phyloP scores from a whole-genome alignment of 1,284 basidiomycete species.

The Apiotrichum gracile region DNA sequence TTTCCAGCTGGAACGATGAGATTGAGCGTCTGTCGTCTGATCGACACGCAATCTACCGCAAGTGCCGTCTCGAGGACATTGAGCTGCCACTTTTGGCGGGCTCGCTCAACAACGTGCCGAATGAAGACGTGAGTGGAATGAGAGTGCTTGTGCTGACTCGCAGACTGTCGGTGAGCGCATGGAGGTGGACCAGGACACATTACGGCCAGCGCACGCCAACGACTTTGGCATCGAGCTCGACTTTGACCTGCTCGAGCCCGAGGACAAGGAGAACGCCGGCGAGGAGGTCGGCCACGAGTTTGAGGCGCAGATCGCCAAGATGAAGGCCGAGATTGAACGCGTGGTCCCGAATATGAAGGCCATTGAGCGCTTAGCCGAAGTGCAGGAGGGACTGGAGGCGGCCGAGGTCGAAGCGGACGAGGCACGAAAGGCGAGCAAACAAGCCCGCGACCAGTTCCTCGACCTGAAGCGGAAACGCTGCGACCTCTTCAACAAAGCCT shows the following conservation, averaged over 20 bases:
- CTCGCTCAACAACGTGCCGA: slow-evolving; percentile 75
- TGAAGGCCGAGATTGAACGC: slow-evolving; percentile 78
- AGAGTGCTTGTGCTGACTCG: not conserved
- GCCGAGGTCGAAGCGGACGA: slow-evolving; percentile 56
- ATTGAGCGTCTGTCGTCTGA: slow-evolving; percentile 86
- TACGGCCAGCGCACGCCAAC: slow-evolving; percentile 62
- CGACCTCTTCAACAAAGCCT: slow-evolving; percentile 93
- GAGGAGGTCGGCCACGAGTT: slow-evolving; percentile 66
- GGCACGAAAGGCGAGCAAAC: slow-evolving; percentile 69
- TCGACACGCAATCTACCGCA: slow-evolving; percentile 78
- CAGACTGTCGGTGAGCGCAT: slow-evolving; percentile 60
- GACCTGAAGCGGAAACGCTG: slow-evolving; percentile 78
- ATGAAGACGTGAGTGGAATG: slow-evolving; percentile 63
- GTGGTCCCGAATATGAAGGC: slow-evolving; percentile 98
- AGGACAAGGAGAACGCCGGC: slow-evolving; percentile 71
- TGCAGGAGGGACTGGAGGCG: slow-evolving; percentile 59
- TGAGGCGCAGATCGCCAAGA: slow-evolving; percentile 67
- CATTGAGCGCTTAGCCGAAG: slow-evolving; percentile 88
- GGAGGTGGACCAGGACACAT: slow-evolving; percentile 76
- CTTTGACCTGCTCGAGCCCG: slow-evolving; percentile 72
- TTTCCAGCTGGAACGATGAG: slow-evolving; percentile 82
- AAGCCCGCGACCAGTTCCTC: slow-evolving; percentile 83
- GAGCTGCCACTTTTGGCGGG: slow-evolving; percentile 69
- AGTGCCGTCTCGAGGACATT: slow-evolving; percentile 91
- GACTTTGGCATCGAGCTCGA: slow-evolving; percentile 90